Base-by-base conservation (phyloP, 148 eudicot species). In the Rhododendron simsii region DNA sequence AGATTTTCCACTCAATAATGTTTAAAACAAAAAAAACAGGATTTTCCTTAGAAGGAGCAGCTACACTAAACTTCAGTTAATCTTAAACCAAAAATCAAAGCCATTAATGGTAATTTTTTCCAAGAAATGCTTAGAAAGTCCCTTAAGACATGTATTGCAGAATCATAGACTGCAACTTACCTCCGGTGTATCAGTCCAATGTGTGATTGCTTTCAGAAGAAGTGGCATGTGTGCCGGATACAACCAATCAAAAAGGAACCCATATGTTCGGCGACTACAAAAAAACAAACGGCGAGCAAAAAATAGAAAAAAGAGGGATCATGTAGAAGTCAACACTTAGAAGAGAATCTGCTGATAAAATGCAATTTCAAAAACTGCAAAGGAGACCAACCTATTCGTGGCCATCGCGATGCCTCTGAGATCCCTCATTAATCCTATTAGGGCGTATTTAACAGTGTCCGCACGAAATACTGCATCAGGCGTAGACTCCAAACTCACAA, bases 101-200 rank as follows among this genome's bases (percentile, higher is more conserved):
- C 26, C 47, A 37, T 35, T 20, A 21, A 59, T 81, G 48, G 5
- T 81, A 59, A 59, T 21, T 4, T 20, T 81, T 5, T n/a, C 71
- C 84, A 59, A 33, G 51, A 81, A 81, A 59, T 59, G 50, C 20
- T 20, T 16, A 80, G 13, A 16, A 53, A 33, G 37, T 20, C 80
- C 80, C 26, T n/a, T 16, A 33, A 33, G 18, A 80, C 37, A 79
- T 80, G 20, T 8, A 81, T 39, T 63, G 35, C 20, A 33, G 50
- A 81, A 81, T 39, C 35, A 26, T 41, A 51, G 51, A 63, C 51
- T 50, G 84, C 47, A 82, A 35, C 89, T 87, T 90, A 95, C 99
- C 96, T 95, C 99, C n/a, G 99, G 99, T 81, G 98, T 91, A 90
- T 97, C 98, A 79, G 99, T 95, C 99, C 98, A 97, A 90, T 94